Base-by-base conservation (phyloP, 495 filamentous ascomycete genomes). In the Penicillium cataractarum region DNA sequence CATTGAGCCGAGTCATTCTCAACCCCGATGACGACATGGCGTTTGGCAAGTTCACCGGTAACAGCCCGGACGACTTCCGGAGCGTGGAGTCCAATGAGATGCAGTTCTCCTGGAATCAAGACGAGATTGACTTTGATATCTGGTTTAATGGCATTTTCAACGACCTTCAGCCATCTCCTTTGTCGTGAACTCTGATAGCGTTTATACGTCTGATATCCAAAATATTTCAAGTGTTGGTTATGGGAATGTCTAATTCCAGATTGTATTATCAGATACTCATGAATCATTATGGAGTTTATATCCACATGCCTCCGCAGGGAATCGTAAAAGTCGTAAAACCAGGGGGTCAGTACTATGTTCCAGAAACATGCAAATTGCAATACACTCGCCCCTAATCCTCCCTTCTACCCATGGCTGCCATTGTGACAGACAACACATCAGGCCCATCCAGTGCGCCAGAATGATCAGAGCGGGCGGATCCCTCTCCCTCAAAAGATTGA, bases 251-350 rank as follows among this genome's bases (percentile, higher is more conserved):
- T 13, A 12, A 35, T 54, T 21, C 29, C 17, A 33, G 9, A 4
- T 22, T 54, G 17, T 32, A 46, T 58, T 48, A 13, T 24, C 15
- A 33, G 35, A 29, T 35, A 32, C 29, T 48, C 26, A 58, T 32
- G n/a, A 22, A 33, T 21, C 15, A 4, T 10, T 22, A 32, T 24
- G 12, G 63, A 96, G 65, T 71, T 92, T 87, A 58, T 93, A 93
- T 27, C 93, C 93, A 58, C 96, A 87, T 13, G 87, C 81, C 72
- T 89, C 86, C 1, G 92, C 92, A 56, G 96, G 77, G 70, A 73
- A 71, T 19, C 58, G 60, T 40, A 76, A 17, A 63, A 74, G 48
- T 12, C 44, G 48, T 39, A 65, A 53, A 32, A 78, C 53, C 21
- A 61, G 55, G 0, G 67, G 55, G 49, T 78, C 60, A 6, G 60